Percentiles rank a stretch among this genome's conserved stretches.
Evolutionary conservation across 2,329 filamentous ascomycete species (phyloP).

Genomic region (Fusarium sp.): DNA sequence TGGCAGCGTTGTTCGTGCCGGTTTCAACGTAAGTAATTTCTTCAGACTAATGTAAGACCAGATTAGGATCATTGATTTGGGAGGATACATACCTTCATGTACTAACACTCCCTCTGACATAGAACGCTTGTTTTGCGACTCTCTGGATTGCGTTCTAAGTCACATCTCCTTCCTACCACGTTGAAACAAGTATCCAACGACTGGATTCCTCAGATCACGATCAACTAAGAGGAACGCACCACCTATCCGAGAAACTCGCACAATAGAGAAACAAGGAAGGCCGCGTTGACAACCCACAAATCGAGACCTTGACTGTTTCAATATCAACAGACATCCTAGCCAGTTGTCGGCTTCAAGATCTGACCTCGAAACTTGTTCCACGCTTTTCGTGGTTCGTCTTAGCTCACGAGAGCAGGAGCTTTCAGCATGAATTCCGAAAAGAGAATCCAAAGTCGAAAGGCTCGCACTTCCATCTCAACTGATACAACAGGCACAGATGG

Average conservation of each 20-base stretch:
- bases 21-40: slow-evolving; percentile 1
- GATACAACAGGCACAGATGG: slow-evolving; percentile 15
- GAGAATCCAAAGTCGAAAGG: slow-evolving; percentile 9
- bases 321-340: background rate
- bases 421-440: slow-evolving; percentile 23
- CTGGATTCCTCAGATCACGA: background rate
- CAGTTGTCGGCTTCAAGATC: background rate
- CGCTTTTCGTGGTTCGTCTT: background rate
- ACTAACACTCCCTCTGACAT: background rate
- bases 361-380: background rate
- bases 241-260: background rate
- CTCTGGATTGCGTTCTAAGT: background rate
- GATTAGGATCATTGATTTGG: background rate
- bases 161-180: background rate
- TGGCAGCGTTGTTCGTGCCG: background rate
- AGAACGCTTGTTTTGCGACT: background rate
- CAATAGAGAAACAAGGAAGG: background rate
- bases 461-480: slow-evolving; percentile 6
- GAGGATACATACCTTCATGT: background rate
- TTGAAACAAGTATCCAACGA: background rate
- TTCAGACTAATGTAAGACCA: background rate
- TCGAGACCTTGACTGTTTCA: background rate
- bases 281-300: background rate
- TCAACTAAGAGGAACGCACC: background rate
- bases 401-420: background rate